These are phyloP conservation scores for Discostella stelligera DNA, from an alignment of 352 stramenopile species.

Conservation along the genomic window DNA sequence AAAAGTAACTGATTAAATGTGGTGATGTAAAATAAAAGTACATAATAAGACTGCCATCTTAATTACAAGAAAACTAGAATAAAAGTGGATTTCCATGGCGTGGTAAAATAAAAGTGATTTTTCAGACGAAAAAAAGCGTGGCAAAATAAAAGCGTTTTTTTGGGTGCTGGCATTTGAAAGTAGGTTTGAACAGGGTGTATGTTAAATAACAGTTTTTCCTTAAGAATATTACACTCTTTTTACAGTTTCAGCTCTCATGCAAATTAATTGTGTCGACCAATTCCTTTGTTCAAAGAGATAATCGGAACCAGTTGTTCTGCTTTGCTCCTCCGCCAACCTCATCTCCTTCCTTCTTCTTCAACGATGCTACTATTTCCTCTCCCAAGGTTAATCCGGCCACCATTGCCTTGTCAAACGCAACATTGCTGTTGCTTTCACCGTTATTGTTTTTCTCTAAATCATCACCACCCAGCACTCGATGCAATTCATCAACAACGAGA, in stretches of 20 bases:
- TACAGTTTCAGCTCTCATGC: not conserved
- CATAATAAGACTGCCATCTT: no score
- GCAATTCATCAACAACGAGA: conserved; percentile 38
- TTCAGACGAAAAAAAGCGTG: no score
- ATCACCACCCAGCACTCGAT: conserved; percentile 31
- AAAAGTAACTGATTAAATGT: no score
- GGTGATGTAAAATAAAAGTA: no score
- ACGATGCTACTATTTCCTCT: conserved; percentile 19
- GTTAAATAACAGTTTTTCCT: no score
- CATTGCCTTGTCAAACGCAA: conserved; percentile 8
- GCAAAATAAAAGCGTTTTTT: no score
- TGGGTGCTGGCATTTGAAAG: no score
- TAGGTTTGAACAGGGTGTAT: no score
- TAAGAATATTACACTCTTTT: no score
- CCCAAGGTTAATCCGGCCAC: conserved; percentile 16
- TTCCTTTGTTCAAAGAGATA: not conserved
- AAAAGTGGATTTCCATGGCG: no score
- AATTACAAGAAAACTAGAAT: no score
- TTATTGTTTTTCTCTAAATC: not conserved
- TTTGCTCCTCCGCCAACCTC: not conserved
- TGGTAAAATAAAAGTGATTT: no score
- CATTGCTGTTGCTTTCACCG: not conserved
- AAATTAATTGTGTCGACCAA: not conserved
- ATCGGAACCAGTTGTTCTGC: conserved; percentile 2
- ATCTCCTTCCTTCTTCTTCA: conserved; percentile 4